Conservation (phyloP, 2,329 filamentous ascomycete genomes). For the Xylariaceae sp. region DNA sequence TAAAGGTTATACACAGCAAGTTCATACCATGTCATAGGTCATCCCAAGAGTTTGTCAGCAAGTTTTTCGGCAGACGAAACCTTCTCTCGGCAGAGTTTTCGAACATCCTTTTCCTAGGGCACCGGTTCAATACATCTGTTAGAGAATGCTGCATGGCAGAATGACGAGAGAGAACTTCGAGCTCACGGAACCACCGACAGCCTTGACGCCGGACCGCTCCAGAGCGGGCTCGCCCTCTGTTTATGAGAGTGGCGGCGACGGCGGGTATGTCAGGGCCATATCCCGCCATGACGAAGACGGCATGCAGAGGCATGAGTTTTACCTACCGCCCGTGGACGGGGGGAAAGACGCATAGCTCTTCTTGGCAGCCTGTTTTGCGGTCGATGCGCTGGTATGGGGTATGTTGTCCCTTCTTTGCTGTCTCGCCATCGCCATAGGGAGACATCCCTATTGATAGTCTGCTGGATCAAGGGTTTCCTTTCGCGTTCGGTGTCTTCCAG, state of each 20-base stretch:
- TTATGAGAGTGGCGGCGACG: slow-evolving; percentile 5
- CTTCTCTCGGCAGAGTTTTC: no score
- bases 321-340: slow-evolving; percentile 26
- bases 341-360: slow-evolving; percentile 36
- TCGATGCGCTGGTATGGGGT: slow-evolving; percentile 53
- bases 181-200: slow-evolving; percentile 1
- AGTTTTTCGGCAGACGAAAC: no score
- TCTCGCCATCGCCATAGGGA: not conserved
- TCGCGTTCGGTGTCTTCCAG: slow-evolving; percentile 66
- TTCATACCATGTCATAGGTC: not conserved
- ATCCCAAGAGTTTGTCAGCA: not conserved
- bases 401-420: slow-evolving; percentile 11
- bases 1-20: no score
- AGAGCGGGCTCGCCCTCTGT: slow-evolving; percentile 6
- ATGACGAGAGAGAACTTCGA: slow-evolving; percentile 13
- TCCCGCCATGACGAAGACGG: slow-evolving; percentile 4
- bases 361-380: slow-evolving; percentile 43
- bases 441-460: not conserved
- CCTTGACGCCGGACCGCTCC: slow-evolving; percentile 9
- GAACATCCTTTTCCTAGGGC: no score
- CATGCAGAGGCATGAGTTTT: slow-evolving; percentile 12
- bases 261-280: slow-evolving; percentile 5
- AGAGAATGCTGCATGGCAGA: not conserved
- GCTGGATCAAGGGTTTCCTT: slow-evolving; percentile 53
- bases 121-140: slow-evolving; percentile 1